Evolutionary conservation across 192 early-diverging fungal species (phyloP), one percentile per base, ranked within the genome.

Genomic region (Pilaira anomala): DNA sequence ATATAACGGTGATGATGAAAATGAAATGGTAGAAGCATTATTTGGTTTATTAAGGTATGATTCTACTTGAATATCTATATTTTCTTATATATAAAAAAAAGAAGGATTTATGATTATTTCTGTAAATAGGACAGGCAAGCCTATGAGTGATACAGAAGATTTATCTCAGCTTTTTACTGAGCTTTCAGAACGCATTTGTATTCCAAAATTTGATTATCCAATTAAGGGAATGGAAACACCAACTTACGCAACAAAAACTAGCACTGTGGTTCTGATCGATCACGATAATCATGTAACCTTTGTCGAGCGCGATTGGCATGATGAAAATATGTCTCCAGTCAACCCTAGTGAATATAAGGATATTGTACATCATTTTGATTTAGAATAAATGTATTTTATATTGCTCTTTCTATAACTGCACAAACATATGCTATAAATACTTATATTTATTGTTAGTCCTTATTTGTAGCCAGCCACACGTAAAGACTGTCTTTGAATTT

Each of bases 221-320:
- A 19, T 21, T 7, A 41, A 66, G 7, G 19, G 19, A 3, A 30
- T 19, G 4, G 41, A 30, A 7, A 11, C 13, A 11, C 24, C 40
- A 1, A 14, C 26, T 8, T 79, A 73, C 62, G 74, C 64, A 42
- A 79, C 78, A 41, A 45, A 71, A 14, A 71, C 74, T 16, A 74
- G 54, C n/a, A 76, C 78, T 0, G 44, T 76, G n/a, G 41, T 79
- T 13, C 45, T 79, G 9, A 71, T 79, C 1, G 78, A 79, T 60
- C 46, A 62, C n/a, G 28, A 73, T 21, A 66, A 63, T 19, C 42
- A 44, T 45, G 74, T 65, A 5, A 62, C 67, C 5, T 79, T 76
- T 62, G 36, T 68, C 14, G 78, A 79, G 28, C 40, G 68, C 24
- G 56, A 69, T 56, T 56, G 54, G 54, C 18, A 56, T 41, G 13